Evolutionary conservation across 106 monocot species (phyloP), one percentile per base, ranked within the genome.

Genomic region (Vanilla planifolia): DNA sequence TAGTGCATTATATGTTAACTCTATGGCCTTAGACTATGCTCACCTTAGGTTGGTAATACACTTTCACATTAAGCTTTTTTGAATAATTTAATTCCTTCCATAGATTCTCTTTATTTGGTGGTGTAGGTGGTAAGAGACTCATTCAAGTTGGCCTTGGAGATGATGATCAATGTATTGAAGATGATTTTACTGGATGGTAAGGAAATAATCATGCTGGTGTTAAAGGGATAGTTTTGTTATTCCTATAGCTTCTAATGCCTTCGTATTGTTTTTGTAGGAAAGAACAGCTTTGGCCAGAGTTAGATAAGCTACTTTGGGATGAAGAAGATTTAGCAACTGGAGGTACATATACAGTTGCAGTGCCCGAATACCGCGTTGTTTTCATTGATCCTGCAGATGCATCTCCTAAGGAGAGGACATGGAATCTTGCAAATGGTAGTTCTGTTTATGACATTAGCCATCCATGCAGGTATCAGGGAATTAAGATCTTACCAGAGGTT

Each of bases 101-200:
- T 20, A 23, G 15, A 53, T 53, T 28, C 29, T 30, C 16, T 15
- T 53, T 53, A 3, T 53, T 53, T 53, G 53, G 14, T 13, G 0
- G 10, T 61, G 11, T 48, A 82, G 81, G 81, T 33, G 81, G 65
- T 20, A 73, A 82, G 13, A 65, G 76, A 2, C 67, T 85, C 66
- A 70, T 76, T 21, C 80, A 75, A 25, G 66, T 80, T 30, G 85
- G 85, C 30, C 76, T 85, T 50, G 85, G 85, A 26, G 85, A 85
- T 71, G 85, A 85, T 77, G 85, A 85, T 77, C 79, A 80, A 56
- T 85, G 85, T 42, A 85, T 85, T 27, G 85, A 85, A 48, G 85
- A 85, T 73, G 85, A 85, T 52, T 73, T 77, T 62, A 69, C 50
- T 34, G 72, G 77, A 62, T 82, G 81, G 81, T 82, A 62, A 48